phyloP scores from a whole-genome alignment of 176 grass and related monocot genomes.

The Cymbopogon citratus region DNA sequence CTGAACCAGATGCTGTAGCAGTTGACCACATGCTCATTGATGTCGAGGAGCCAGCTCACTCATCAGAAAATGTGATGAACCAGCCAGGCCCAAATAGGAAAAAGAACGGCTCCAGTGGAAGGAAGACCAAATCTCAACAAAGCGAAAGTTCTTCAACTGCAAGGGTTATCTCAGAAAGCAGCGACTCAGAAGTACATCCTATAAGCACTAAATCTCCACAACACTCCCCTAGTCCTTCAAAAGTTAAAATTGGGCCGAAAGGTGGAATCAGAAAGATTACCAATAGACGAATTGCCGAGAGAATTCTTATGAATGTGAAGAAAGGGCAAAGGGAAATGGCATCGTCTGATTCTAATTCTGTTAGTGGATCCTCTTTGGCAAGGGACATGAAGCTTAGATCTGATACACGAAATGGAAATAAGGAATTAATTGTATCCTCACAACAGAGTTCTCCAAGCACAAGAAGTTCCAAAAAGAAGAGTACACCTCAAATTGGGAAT shows the following conservation, averaged over 20 bases:
- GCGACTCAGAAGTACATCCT: conserved; percentile 64
- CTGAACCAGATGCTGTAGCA: conserved; percentile 41
- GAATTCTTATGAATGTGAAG: conserved; percentile 70
- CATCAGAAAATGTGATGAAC: conserved; percentile 31
- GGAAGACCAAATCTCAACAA: conserved; percentile 73
- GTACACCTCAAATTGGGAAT: conserved; percentile 32
- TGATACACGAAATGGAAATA: conserved; percentile 47
- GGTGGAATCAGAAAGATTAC: conserved; percentile 57
- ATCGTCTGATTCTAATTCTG: conserved; percentile 51
- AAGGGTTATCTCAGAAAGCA: conserved; percentile 79
- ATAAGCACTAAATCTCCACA: conserved; percentile 46
- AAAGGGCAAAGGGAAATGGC: conserved; percentile 66
- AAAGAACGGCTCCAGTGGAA: conserved; percentile 55
- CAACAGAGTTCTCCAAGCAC: conserved; percentile 51
- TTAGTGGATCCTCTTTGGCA: conserved; percentile 51
- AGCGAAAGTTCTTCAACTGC: conserved; percentile 74
- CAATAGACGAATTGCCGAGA: conserved; percentile 74
- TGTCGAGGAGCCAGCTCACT: conserved; percentile 47
- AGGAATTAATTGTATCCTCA: conserved; percentile 51
- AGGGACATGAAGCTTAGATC: conserved; percentile 77
- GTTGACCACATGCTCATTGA: conserved; percentile 31
- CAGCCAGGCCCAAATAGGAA: conserved; percentile 49
- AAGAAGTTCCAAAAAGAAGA: conserved; percentile 54
- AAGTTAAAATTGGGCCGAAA: conserved; percentile 54
- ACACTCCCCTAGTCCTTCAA: conserved; percentile 37